Percentiles rank a stretch among this genome's conserved stretches.
These are phyloP conservation scores for Polyporus arcularius DNA, from an alignment of 768 basidiomycete species.

Conservation along the genomic window DNA sequence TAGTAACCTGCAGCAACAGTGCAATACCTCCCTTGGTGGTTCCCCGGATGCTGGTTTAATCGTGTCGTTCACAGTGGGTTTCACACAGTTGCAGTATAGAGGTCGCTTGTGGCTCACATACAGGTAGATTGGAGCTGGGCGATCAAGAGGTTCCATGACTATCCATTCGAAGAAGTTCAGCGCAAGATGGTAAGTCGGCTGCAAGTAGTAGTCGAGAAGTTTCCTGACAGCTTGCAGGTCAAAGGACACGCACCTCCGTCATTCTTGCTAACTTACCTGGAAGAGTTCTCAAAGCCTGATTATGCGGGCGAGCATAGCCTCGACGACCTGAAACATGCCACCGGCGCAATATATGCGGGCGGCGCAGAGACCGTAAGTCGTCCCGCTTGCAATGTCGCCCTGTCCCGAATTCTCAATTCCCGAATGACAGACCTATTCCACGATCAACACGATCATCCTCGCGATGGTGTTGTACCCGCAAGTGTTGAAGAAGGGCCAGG, in stretches of 20 bases:
- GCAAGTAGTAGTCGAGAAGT: background rate
- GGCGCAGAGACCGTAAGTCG: conserved; percentile 13
- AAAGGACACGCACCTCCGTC: conserved; percentile 14
- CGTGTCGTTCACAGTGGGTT: conserved; percentile 18
- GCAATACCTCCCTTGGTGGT: conserved; percentile 21
- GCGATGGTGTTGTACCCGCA: conserved; percentile 18
- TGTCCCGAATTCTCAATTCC: no score
- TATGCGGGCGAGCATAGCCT: conserved; percentile 16
- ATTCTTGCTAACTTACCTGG: conserved; percentile 12
- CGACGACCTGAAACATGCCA: conserved; percentile 16
- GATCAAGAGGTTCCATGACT: conserved; percentile 15
- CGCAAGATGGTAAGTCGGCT: conserved; percentile 10
- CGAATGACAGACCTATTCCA: conserved; percentile 15
- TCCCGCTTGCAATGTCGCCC: no score
- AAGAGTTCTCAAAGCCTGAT: conserved; percentile 17
- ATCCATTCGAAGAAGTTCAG: conserved; percentile 15
- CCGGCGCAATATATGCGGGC: conserved; percentile 16
- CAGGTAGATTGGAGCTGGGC: conserved; percentile 18
- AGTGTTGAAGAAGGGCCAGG: conserved; percentile 14
- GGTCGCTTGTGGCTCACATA: background rate
- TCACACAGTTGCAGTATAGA: no score
- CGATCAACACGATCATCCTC: conserved; percentile 20
- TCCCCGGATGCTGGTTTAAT: conserved; percentile 22
- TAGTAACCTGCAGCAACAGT: conserved; percentile 6
- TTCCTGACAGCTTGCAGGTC: background rate